Base-by-base conservation (phyloP, 163 green algal genomes). In the Scenedesmus sp. region DNA sequence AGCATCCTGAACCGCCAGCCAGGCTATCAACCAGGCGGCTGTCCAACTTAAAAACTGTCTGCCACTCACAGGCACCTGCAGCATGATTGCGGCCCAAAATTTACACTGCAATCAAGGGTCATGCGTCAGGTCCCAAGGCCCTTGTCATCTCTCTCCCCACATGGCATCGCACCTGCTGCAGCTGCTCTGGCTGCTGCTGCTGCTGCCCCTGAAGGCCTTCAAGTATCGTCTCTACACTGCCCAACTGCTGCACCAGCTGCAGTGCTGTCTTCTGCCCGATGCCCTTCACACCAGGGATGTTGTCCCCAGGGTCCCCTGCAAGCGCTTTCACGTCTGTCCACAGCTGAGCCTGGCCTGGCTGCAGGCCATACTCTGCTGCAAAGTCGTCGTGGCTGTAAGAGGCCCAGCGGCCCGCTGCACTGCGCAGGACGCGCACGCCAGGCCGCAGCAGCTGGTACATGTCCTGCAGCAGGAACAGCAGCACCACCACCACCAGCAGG, bases 401-500 rank as follows among this genome's bases (percentile, higher is more conserved):
- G 26, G 1, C 44, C 43, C 40, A 18, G 40, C n/a, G 22, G 35
- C 26, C 46, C 24, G 33, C 12, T 26, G 9, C 9, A 40, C 78
- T 91, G 18, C 96, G 89, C 85, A 98, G 83, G 61, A 97, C 65
- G 59, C 94, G 92, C 61, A 98, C 40, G 15, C 94, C 91, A n/a
- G 94, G 94, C 26, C 84, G 88, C 89, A 98, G 89, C 86, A 98
- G 87, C 94, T 97, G 96, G 85, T 95, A 96, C 86, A 97, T 97
- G 88, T 98, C 95, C 92, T 95, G 91, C 82, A 87, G 30, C 46
- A 61, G 82, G 37, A 82, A 61, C 43, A 86, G 20, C n/a, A 56
- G 49, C 49, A 56, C 13, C 49, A 56, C 13, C 49, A 56, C 13
- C 49, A 56, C 13, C 49, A 13, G 49, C 49, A 56, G 13, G 49